Evolutionary conservation across 2,329 filamentous ascomycete species (phyloP).

Genomic region (Talaromyces sp.): DNA sequence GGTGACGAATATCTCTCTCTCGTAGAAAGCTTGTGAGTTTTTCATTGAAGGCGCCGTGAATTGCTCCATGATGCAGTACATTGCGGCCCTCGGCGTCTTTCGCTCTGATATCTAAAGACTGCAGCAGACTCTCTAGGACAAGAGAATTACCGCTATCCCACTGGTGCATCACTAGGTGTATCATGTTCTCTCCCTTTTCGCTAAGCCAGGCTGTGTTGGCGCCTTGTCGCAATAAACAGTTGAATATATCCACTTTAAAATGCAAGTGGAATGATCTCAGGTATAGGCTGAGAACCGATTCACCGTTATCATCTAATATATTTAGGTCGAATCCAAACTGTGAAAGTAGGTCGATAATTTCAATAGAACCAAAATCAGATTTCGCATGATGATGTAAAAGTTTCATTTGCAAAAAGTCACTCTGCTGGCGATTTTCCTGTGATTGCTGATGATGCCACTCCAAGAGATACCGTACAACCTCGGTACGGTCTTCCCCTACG

Average conservation of each 20-base stretch:
- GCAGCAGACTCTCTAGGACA: slow-evolving; percentile 12
- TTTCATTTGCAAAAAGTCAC: not conserved
- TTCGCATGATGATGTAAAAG: not conserved
- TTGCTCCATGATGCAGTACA: slow-evolving; percentile 14
- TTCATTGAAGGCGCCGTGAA: slow-evolving; percentile 14
- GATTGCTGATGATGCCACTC: not conserved
- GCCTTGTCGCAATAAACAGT: not conserved
- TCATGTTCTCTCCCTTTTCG: slow-evolving; percentile 8
- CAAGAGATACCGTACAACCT: not conserved
- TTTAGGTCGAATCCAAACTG: slow-evolving; percentile 12
- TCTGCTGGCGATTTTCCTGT: not conserved
- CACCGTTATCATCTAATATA: slow-evolving; percentile 9
- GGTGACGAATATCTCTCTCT: slow-evolving; percentile 1
- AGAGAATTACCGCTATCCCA: slow-evolving; percentile 4
- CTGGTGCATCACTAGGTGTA: slow-evolving; percentile 14
- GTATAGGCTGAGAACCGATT: slow-evolving; percentile 12
- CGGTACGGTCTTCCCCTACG: not conserved
- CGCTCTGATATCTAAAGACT: slow-evolving; percentile 10
- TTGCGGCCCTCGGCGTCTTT: slow-evolving; percentile 12
- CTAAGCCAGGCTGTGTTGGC: not conserved
- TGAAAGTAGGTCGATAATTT: slow-evolving; percentile 4
- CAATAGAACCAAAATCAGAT: not conserved
- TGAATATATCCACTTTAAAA: slow-evolving; percentile 8
- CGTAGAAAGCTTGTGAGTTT: slow-evolving; percentile 11
- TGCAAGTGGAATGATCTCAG: slow-evolving; percentile 11